A percentile compares a stretch with the other conserved stretches of the same genome.
Evolutionary conservation across 345 rosid genomes (phyloP).

Genomic region (Linum tenue): DNA sequence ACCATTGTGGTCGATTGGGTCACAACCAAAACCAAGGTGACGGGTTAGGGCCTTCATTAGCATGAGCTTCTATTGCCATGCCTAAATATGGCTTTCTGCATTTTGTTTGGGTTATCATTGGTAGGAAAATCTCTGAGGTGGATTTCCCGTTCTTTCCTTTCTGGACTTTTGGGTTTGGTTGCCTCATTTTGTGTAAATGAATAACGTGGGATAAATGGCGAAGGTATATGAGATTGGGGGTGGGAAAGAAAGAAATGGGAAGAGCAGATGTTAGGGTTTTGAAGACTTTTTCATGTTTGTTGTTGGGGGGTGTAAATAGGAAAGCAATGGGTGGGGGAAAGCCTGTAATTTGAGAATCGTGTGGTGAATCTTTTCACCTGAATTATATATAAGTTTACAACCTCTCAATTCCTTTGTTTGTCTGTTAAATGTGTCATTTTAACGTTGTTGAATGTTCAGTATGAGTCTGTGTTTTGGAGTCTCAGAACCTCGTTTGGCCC

Average conservation of each 20-base stretch:
- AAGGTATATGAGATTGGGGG: constrained; percentile 10
- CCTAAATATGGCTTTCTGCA: constrained; percentile 9
- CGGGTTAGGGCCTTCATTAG: background rate
- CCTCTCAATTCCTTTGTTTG: constrained; percentile 25
- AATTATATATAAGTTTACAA: constrained; percentile 17
- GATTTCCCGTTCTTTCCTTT: constrained; percentile 11
- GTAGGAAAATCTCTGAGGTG: constrained; percentile 14
- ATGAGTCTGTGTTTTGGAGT: too few relatives aligned
- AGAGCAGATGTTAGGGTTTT: constrained; percentile 17
- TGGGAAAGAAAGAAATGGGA: constrained; percentile 16
- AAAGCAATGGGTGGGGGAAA: constrained; percentile 11
- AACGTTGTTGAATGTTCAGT: too few relatives aligned
- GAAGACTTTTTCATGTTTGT: constrained; percentile 22
- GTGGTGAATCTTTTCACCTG: constrained; percentile 22
- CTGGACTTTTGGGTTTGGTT: constrained; percentile 10
- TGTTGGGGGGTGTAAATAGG: constrained; percentile 44
- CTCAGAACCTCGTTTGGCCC: too few relatives aligned
- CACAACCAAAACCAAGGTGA: constrained; percentile 79
- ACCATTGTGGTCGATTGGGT: constrained; percentile 44
- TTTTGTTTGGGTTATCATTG: constrained; percentile 20
- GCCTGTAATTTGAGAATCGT: constrained; percentile 34
- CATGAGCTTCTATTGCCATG: background rate
- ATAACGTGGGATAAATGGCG: constrained; percentile 29
- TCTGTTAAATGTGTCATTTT: too few relatives aligned
- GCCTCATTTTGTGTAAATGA: constrained; percentile 36